These are phyloP conservation scores for Lentinula novae-zelandiae DNA, from an alignment of 1,284 basidiomycete genomes.

Conservation along the genomic window DNA sequence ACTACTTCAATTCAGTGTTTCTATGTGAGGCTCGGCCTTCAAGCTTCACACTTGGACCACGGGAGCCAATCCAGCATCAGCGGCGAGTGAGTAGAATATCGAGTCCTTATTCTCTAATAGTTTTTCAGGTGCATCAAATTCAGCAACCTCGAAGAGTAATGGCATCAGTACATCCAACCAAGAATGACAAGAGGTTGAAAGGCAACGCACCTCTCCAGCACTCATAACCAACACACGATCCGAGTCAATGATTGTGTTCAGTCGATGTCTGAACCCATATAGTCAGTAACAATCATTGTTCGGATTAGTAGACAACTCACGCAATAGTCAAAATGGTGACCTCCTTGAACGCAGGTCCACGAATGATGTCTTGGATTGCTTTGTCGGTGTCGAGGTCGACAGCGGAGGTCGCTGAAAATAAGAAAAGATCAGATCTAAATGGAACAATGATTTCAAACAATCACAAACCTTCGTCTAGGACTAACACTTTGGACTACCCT, in stretches of 20 bases:
- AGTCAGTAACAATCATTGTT: neutral
- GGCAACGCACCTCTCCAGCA: slow-evolving; percentile 53
- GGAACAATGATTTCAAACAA: neutral
- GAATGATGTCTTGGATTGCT: slow-evolving; percentile 80
- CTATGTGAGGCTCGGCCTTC: neutral
- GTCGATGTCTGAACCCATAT: slow-evolving; percentile 59
- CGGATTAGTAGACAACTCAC: slow-evolving; percentile 32
- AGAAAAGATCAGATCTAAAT: slow-evolving; percentile 22
- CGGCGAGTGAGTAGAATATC: slow-evolving; percentile 53
- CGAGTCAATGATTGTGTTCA: slow-evolving; percentile 90
- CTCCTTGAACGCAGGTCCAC: slow-evolving; percentile 61
- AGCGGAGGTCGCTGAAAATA: slow-evolving; percentile 59
- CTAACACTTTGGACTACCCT: slow-evolving; percentile 72
- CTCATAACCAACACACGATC: slow-evolving; percentile 84
- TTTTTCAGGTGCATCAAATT: slow-evolving; percentile 70
- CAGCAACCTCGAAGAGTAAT: slow-evolving; percentile 43
- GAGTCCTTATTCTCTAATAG: slow-evolving; percentile 55
- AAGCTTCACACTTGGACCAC: neutral
- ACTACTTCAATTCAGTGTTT: neutral
- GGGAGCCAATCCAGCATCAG: slow-evolving; percentile 46
- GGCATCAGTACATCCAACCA: neutral
- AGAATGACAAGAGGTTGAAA: neutral
- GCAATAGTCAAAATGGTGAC: slow-evolving; percentile 86
- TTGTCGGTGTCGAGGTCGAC: slow-evolving; percentile 88
- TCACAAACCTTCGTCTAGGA: slow-evolving; percentile 79